Evolutionary conservation across 73 alveolate genomes (phyloP).

Genomic region (Durusdinium trenchii): DNA sequence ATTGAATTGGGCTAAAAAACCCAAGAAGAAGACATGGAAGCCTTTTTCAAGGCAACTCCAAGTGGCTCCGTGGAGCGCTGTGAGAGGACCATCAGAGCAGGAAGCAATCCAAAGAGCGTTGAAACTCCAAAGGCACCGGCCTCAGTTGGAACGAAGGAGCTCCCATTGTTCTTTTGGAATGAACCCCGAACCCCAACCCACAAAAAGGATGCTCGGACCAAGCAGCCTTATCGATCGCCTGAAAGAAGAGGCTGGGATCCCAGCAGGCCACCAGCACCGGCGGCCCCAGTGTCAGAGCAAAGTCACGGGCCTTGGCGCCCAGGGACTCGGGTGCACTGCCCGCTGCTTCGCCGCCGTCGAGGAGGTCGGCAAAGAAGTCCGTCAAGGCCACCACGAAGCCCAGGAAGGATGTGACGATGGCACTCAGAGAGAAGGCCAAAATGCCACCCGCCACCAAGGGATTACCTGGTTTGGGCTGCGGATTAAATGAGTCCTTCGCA

Average conservation of each 20-base stretch:
- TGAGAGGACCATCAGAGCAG: slow-evolving; percentile 66
- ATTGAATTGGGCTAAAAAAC: background rate
- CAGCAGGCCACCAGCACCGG: slow-evolving; percentile 69
- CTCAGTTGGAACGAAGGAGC: background rate
- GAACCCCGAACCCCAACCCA: background rate
- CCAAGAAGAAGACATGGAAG: background rate
- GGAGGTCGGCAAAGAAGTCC: slow-evolving; percentile 67
- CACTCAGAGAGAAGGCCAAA: slow-evolving; percentile 68
- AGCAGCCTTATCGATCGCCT: slow-evolving; percentile 62
- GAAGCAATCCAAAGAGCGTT: slow-evolving; percentile 76
- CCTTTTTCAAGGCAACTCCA: background rate
- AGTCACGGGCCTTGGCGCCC: slow-evolving; percentile 43
- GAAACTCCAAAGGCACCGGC: slow-evolving; percentile 90
- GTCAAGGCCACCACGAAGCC: slow-evolving; percentile 93
- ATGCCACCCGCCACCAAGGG: slow-evolving; percentile 52
- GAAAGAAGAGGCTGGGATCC: slow-evolving; percentile 93
- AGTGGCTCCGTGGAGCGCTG: slow-evolving; percentile 19
- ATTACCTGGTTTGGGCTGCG: no score
- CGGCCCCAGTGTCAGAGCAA: slow-evolving; percentile 77
- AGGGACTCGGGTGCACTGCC: background rate
- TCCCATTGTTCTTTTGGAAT: no score
- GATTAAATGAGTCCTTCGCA: no score
- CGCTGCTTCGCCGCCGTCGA: slow-evolving; percentile 15
- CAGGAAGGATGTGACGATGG: slow-evolving; percentile 83
- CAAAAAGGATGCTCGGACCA: background rate